Evolutionary conservation across 306 rosid species (phyloP).

Genomic region (Rubus idaeus): DNA sequence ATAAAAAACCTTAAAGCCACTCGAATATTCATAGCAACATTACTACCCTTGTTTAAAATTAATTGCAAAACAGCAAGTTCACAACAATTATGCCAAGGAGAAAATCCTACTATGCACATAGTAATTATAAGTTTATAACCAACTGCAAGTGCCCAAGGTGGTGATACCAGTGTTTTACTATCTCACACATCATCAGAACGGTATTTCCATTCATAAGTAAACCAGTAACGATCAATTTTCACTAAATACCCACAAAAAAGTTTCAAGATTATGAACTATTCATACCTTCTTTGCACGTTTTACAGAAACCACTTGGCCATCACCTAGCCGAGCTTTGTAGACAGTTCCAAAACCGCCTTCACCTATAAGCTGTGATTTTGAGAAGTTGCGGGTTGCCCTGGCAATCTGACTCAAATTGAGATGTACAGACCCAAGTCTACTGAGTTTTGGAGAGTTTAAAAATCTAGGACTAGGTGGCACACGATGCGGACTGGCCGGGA

Average conservation of each 20-base stretch:
- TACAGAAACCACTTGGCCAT: constrained; percentile 72
- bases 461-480: constrained; percentile 90
- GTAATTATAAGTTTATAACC: neutral
- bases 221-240: neutral
- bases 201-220: neutral
- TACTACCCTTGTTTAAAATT: neutral
- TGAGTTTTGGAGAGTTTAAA: constrained; percentile 69
- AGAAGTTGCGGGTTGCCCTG: constrained; percentile 82
- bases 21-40: neutral
- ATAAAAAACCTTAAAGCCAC: neutral
- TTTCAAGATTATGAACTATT: constrained; percentile 3
- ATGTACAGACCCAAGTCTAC: constrained; percentile 68
- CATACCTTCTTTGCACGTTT: constrained; percentile 88
- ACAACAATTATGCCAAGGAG: neutral
- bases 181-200: neutral
- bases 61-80: neutral
- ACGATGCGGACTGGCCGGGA: constrained; percentile 70
- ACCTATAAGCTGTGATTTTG: constrained; percentile 66
- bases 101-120: neutral
- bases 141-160: neutral
- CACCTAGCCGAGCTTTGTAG: constrained; percentile 79
- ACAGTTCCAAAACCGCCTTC: constrained; percentile 98
- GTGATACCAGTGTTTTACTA: neutral
- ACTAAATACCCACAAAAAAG: neutral
- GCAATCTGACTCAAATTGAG: constrained; percentile 70